phyloP scores from a whole-genome alignment of 78 protist genomes.

The Acrasis kona region DNA sequence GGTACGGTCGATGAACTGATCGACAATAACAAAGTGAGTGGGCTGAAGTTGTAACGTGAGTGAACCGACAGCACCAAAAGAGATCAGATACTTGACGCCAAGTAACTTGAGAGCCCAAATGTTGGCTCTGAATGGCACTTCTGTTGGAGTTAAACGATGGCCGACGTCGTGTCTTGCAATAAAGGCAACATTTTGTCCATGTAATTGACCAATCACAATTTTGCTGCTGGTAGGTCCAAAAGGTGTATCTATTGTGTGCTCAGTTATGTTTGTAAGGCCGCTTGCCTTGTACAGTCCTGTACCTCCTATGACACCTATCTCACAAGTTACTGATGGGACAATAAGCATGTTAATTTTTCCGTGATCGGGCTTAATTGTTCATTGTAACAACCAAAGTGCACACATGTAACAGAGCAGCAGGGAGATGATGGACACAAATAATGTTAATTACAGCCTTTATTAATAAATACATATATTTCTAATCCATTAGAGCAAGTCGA shows the following conservation, averaged over 20 bases:
- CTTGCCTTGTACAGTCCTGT: conserved; percentile 6
- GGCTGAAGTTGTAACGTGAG: conserved; percentile 29
- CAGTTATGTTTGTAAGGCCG: background rate
- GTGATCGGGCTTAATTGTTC: too few species aligned
- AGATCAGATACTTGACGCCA: conserved; percentile 23
- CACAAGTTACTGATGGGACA: background rate
- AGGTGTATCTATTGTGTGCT: conserved; percentile 4
- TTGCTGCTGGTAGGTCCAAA: conserved; percentile 30
- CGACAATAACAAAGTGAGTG: conserved; percentile 29
- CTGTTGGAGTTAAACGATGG: conserved; percentile 36
- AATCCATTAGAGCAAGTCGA: too few species aligned
- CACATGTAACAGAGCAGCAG: too few species aligned
- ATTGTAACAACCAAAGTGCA: too few species aligned
- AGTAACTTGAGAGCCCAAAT: conserved; percentile 35
- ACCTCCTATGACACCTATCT: conserved; percentile 26
- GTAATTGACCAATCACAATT: conserved; percentile 14
- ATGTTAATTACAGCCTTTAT: too few species aligned
- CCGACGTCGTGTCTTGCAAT: conserved; percentile 42
- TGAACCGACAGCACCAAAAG: conserved; percentile 37
- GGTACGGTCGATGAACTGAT: conserved; percentile 60
- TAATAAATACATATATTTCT: too few species aligned
- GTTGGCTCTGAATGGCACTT: conserved; percentile 49
- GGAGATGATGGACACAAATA: too few species aligned
- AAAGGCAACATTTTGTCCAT: conserved; percentile 19
- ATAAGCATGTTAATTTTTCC: too few species aligned